Conservation (phyloP, 306 rosid genomes). For the Datisca glomerata region DNA sequence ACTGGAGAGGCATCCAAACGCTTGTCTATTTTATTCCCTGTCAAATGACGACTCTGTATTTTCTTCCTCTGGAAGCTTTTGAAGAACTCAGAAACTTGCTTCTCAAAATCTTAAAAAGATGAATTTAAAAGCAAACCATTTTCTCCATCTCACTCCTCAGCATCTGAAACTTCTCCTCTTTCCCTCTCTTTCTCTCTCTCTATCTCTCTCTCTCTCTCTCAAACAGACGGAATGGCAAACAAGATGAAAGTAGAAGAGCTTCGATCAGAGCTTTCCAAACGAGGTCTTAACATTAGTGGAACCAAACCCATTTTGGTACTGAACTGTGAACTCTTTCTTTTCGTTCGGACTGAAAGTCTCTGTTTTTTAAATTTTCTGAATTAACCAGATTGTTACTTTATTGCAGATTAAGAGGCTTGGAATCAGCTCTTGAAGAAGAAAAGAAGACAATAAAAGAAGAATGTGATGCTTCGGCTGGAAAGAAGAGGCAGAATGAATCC, state of each 20-base stretch:
- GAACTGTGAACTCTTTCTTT: no score
- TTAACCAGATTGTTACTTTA: neutral
- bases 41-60: no score
- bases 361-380: neutral
- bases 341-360: neutral
- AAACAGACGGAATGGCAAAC: neutral
- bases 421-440: neutral
- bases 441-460: neutral
- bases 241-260: neutral
- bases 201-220: neutral
- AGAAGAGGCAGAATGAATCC: neutral
- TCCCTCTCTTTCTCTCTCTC: neutral
- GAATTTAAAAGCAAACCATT: neutral
- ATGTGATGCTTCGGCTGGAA: neutral
- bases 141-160: neutral
- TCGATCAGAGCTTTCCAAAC: neutral
- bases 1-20: no score
- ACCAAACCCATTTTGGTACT: neutral
- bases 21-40: no score
- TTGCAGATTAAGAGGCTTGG: neutral
- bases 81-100: neutral
- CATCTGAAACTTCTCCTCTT: neutral
- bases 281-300: neutral
- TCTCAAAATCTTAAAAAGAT: slow-evolving; percentile 27
- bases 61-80: neutral